Conservation (phyloP, 2,329 filamentous ascomycete species). For the Phoma sp. region DNA sequence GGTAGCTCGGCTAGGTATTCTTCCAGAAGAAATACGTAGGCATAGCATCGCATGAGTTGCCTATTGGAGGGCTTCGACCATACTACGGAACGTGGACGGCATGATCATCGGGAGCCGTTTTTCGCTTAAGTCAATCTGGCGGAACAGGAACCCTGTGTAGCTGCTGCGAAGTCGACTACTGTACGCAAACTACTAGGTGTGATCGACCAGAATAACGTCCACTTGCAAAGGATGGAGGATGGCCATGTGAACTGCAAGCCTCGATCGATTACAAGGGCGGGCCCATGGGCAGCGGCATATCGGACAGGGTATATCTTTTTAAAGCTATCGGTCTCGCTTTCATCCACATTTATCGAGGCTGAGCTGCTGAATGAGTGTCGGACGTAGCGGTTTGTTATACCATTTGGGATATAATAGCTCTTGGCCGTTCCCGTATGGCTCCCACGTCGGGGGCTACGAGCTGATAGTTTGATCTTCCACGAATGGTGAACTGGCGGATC, state of each 20-base stretch:
- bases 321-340: not conserved
- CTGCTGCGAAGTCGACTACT: slow-evolving; percentile 8
- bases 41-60: slow-evolving; percentile 7
- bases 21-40: not conserved
- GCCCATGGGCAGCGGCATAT: not conserved
- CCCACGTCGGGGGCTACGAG: no score
- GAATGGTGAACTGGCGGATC: not conserved
- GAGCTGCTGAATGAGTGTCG: not conserved
- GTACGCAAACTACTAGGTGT: not conserved
- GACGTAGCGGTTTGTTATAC: not conserved
- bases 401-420: not conserved
- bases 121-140: not conserved
- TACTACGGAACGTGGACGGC: not conserved
- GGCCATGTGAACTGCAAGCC: slow-evolving; percentile 15
- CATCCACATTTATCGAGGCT: not conserved
- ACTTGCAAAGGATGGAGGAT: slow-evolving; percentile 9
- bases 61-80: not conserved
- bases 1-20: not conserved
- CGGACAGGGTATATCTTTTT: not conserved
- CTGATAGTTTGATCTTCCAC: not conserved
- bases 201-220: not conserved
- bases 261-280: slow-evolving; percentile 3
- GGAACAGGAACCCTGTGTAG: not conserved
- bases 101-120: not conserved
- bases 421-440: not conserved